Base-by-base conservation (phyloP, 2,329 filamentous ascomycete genomes). In the Paracorniculantispora psalliotae region DNA sequence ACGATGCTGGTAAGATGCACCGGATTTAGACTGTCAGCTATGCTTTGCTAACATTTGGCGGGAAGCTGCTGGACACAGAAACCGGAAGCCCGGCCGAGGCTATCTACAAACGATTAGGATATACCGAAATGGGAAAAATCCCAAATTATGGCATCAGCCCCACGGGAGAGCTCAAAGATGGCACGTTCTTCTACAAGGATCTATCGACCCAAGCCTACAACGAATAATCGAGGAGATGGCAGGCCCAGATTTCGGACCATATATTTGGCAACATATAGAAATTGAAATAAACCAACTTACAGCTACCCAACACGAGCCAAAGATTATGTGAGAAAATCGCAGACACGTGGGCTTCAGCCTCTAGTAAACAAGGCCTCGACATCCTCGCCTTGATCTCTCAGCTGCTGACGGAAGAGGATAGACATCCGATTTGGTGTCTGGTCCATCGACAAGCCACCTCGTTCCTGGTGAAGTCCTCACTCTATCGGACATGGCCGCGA, bases 151-250 rank as follows among this genome's bases (percentile, higher is more conserved):
- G 75, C 53, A 71, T 79, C 58, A 79, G 74, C 63, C 80, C 79
- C 19, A 73, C 73, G 12, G 77, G 80, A 26, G 76, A 75, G 47
- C 68, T 81, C 57, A 78, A 76, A 62, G 79, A 79, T 61, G 79
- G 78, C 55, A 77, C 79, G 0, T 82, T 85, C 64, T 83, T 85
- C 64, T 87, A 85, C 69, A 86, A 86, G 70, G 76, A 82, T 59
- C 71, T 87, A 21, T 52, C 56, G 28, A 23, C 17, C 15, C 56
- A 52, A 23, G 48, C 28, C n/a, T 52, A 47, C 23, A 46, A 15
- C 17, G 47, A 50, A 44, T 58, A 35, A 15, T 15, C 33, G 17
- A 35, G 25, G 12, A 23, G n/a, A 39, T 19, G 10, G 15, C 2
- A 3, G 19, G 50, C 8, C 37, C 17, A 6, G 37, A 23, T 23